A percentile compares a stretch with the other conserved stretches of the same genome.
Conservation (phyloP, 768 basidiomycete species). For the Podaxis pistillaris region DNA sequence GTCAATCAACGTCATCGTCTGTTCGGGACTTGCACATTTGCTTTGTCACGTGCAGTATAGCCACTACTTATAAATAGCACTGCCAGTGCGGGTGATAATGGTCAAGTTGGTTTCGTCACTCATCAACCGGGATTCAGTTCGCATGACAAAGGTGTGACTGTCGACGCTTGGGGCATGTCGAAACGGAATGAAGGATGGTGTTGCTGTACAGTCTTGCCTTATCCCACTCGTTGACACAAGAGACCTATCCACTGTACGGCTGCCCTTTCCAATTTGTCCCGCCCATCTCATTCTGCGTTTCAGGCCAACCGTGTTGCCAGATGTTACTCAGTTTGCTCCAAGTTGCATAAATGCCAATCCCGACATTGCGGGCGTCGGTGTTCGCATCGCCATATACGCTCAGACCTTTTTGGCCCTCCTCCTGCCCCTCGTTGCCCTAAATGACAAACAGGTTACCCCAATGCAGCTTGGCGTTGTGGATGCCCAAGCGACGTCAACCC, state of each 20-base stretch:
- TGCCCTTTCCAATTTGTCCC: too few species aligned
- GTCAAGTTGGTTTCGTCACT: too few species aligned
- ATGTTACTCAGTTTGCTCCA: background rate
- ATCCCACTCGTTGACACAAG: too few species aligned
- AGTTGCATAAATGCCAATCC: slow-evolving; percentile 4
- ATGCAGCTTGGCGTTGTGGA: slow-evolving; percentile 20
- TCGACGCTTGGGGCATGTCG: too few species aligned
- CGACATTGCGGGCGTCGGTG: slow-evolving; percentile 22
- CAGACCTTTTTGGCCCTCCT: slow-evolving; percentile 25
- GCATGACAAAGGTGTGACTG: too few species aligned
- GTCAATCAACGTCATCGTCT: slow-evolving; percentile 1
- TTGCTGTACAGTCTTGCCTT: too few species aligned
- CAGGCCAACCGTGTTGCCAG: too few species aligned
- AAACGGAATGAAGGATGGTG: too few species aligned
- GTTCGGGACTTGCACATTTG: background rate
- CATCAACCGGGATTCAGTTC: too few species aligned
- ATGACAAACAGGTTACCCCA: slow-evolving; percentile 18
- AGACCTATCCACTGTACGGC: too few species aligned
- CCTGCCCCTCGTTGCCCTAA: slow-evolving; percentile 20
- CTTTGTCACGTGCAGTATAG: background rate
- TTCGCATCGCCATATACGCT: slow-evolving; percentile 25
- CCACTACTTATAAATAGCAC: background rate
- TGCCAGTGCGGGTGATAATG: too few species aligned
- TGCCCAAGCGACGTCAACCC: slow-evolving; percentile 15
- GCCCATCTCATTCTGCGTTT: too few species aligned